A percentile compares a stretch with the other conserved stretches of the same genome.
phyloP scores from a whole-genome alignment of 2,329 filamentous ascomycete genomes.

The Coniochaeta sp. region DNA sequence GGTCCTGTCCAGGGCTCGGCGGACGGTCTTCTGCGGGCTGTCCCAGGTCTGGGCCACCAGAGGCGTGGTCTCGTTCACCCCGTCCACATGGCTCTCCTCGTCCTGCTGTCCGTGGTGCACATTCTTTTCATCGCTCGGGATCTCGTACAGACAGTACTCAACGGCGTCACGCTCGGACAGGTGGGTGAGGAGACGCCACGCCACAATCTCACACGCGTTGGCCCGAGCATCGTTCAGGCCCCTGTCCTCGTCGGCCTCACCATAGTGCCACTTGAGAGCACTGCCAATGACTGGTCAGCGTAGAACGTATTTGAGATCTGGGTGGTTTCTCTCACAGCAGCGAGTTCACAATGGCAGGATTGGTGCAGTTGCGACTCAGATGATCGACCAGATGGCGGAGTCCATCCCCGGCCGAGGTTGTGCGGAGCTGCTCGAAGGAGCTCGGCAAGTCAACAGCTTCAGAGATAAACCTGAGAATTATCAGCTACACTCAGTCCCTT shows the following conservation, averaged over 20 bases:
- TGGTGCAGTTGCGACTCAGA: conserved; percentile 54
- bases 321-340: conserved; percentile 50
- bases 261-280: conserved; percentile 68
- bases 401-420: conserved; percentile 54
- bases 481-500: conserved; percentile 7
- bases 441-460: conserved; percentile 57
- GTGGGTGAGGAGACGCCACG: conserved; percentile 68
- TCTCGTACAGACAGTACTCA: conserved; percentile 66
- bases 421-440: conserved; percentile 67
- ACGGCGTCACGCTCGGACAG: conserved; percentile 68
- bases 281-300: conserved; percentile 28
- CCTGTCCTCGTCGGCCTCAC: conserved; percentile 54
- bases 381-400: conserved; percentile 55
- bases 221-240: conserved; percentile 62
- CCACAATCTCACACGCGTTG: conserved; percentile 72
- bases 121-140: conserved; percentile 38
- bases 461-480: conserved; percentile 47
- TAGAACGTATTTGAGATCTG: background rate
- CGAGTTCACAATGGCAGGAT: conserved; percentile 65
- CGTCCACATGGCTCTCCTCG: conserved; percentile 27
- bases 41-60: conserved; percentile 30
- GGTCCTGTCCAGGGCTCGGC: conserved; percentile 18
- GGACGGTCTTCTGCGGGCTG: conserved; percentile 13
- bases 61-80: conserved; percentile 36
- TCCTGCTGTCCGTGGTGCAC: conserved; percentile 19